Percentiles rank a stretch among this genome's conserved stretches.
phyloP scores from a whole-genome alignment of 177 flowering plant genomes.

The Vitis hybrid region DNA sequence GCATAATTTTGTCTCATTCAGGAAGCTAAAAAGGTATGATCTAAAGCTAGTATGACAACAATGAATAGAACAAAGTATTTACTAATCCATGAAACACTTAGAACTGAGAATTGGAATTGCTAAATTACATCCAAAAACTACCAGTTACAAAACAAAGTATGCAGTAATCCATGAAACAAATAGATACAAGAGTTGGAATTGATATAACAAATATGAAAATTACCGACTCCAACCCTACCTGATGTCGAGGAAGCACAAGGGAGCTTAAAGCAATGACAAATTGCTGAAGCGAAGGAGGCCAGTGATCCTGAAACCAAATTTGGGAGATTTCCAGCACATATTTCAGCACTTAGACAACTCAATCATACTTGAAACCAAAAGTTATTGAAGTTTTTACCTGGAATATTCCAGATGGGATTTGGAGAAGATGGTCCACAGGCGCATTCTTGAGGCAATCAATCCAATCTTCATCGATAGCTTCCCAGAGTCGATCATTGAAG shows the following conservation, averaged over 20 bases:
- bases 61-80: no score
- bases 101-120: no score
- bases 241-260: slow-evolving; percentile 63
- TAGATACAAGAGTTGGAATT: not conserved
- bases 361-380: not conserved
- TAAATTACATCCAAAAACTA: no score
- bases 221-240: slow-evolving; percentile 56
- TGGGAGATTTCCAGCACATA: no score
- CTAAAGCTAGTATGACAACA: no score
- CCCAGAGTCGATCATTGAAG: slow-evolving; percentile 84
- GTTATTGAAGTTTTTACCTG: slow-evolving; percentile 29
- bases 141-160: no score
- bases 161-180: not conserved
- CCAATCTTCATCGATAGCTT: slow-evolving; percentile 75
- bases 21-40: no score
- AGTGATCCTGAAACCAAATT: slow-evolving; percentile 46
- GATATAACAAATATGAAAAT: not conserved
- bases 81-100: no score
- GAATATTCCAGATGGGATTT: slow-evolving; percentile 67
- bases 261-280: slow-evolving; percentile 48
- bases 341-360: no score
- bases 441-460: slow-evolving; percentile 64
- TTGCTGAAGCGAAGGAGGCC: slow-evolving; percentile 80
- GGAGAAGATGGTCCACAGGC: slow-evolving; percentile 56
- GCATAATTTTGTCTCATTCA: no score